These are phyloP conservation scores for Pseudocercospora vitis DNA, from an alignment of 2,329 filamentous ascomycete species.

Conservation along the genomic window DNA sequence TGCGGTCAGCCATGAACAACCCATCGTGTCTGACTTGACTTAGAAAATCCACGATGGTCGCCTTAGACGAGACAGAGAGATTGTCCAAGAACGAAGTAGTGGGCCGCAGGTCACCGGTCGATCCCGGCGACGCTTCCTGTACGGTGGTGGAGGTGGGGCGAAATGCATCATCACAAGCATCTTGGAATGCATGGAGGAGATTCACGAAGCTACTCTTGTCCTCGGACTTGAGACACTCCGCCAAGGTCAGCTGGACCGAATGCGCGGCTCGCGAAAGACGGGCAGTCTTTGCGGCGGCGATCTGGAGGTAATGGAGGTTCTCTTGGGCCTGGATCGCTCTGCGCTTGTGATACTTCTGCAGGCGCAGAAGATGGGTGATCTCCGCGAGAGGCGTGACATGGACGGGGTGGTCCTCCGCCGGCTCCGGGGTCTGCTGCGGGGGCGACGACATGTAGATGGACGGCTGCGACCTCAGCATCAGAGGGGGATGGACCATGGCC, in stretches of 20 bases:
- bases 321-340: slow-evolving; percentile 72
- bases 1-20: slow-evolving; percentile 79
- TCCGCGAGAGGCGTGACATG: slow-evolving; percentile 56
- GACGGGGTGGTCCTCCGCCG: slow-evolving; percentile 7
- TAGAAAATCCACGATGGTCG: slow-evolving; percentile 76
- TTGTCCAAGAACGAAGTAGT: slow-evolving; percentile 57
- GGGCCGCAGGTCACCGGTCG: slow-evolving; percentile 58
- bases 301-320: slow-evolving; percentile 70
- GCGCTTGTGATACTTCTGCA: slow-evolving; percentile 79
- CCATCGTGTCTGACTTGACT: slow-evolving; percentile 81
- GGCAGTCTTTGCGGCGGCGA: slow-evolving; percentile 72
- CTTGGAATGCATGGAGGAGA: slow-evolving; percentile 74
- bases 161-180: slow-evolving; percentile 72
- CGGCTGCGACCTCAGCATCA: slow-evolving; percentile 14
- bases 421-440: slow-evolving; percentile 2
- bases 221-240: slow-evolving; percentile 74
- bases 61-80: slow-evolving; percentile 71
- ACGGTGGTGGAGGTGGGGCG: slow-evolving; percentile 47
- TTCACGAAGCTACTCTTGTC: slow-evolving; percentile 75
- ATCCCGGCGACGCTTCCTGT: slow-evolving; percentile 62
- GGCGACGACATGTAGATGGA: slow-evolving; percentile 8
- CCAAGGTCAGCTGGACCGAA: slow-evolving; percentile 71
- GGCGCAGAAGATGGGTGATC: slow-evolving; percentile 72
- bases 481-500: slow-evolving; percentile 11
- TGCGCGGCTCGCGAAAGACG: slow-evolving; percentile 73